Percentiles rank a stretch among this genome's conserved stretches.
phyloP scores from a whole-genome alignment of 768 basidiomycete species.

The Russula abietina region DNA sequence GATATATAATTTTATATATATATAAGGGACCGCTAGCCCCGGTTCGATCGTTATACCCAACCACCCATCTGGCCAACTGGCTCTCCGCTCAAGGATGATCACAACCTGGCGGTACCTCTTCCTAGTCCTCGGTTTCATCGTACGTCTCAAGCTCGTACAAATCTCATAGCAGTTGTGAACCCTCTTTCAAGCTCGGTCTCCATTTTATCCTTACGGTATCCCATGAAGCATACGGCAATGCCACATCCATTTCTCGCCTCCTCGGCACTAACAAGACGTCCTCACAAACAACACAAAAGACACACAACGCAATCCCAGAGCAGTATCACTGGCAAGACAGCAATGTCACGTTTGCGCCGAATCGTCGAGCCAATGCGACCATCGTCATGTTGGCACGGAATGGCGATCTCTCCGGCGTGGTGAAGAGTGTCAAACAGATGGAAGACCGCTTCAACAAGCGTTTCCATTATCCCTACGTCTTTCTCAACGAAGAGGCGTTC shows the following conservation, averaged over 20 bases:
- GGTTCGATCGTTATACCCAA: too few species aligned
- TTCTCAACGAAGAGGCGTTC: slow-evolving; percentile 79
- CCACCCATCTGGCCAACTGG: too few species aligned
- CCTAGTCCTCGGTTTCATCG: slow-evolving; percentile 35
- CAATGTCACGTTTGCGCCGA: slow-evolving; percentile 15
- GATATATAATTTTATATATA: too few species aligned
- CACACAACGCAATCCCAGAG: slow-evolving; percentile 45
- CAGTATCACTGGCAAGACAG: slow-evolving; percentile 29
- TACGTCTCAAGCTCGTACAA: slow-evolving; percentile 21
- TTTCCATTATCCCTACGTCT: slow-evolving; percentile 72
- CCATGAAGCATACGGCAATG: slow-evolving; percentile 43
- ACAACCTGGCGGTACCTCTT: slow-evolving; percentile 56
- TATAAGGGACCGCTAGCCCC: too few species aligned
- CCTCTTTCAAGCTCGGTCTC: slow-evolving; percentile 40
- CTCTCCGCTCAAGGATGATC: slow-evolving; percentile 40
- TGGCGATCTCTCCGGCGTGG: slow-evolving; percentile 38
- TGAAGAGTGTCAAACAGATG: slow-evolving; percentile 49
- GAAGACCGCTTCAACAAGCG: slow-evolving; percentile 58
- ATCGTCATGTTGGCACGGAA: slow-evolving; percentile 51
- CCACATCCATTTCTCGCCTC: slow-evolving; percentile 41
- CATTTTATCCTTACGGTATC: slow-evolving; percentile 52
- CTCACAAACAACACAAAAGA: slow-evolving; percentile 29
- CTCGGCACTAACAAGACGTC: slow-evolving; percentile 25
- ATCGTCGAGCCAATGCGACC: slow-evolving; percentile 47
- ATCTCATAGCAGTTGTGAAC: background rate